A percentile compares a stretch with the other conserved stretches of the same genome.
Evolutionary conservation across 2,329 filamentous ascomycete species (phyloP).

Genomic region (Monilinia fructigena): DNA sequence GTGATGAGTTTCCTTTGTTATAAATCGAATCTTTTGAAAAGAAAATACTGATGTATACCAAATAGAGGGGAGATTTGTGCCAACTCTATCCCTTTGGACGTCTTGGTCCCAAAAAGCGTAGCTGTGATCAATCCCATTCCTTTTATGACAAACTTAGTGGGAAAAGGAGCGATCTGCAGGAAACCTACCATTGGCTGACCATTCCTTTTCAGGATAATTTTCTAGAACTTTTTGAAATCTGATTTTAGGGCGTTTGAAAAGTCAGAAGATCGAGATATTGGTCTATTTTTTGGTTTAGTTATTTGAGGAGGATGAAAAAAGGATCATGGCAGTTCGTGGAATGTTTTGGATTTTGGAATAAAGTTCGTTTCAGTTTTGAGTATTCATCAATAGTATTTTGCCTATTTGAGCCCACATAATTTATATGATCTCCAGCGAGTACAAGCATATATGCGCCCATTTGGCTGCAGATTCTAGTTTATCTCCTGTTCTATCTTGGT

Average conservation of each 20-base stretch:
- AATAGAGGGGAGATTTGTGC: neutral
- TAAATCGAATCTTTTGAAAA: neutral
- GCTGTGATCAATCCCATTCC: slow-evolving; percentile 1
- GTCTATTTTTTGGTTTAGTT: too few species aligned
- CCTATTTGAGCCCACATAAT: too few species aligned
- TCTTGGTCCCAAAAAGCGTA: neutral
- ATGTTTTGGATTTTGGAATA: too few species aligned
- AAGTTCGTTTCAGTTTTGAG: too few species aligned
- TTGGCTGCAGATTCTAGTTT: neutral
- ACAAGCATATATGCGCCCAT: neutral
- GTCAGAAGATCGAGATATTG: too few species aligned
- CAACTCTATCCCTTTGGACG: neutral
- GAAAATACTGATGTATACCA: neutral
- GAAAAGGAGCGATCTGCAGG: slow-evolving; percentile 4
- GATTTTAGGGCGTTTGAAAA: too few species aligned
- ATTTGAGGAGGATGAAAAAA: too few species aligned
- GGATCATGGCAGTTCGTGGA: too few species aligned
- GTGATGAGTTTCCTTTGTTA: neutral
- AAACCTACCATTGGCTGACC: rapidly evolving
- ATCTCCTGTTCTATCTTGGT: neutral
- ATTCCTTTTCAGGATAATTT: neutral
- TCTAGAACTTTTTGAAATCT: too few species aligned
- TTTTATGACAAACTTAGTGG: neutral
- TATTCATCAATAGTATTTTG: too few species aligned
- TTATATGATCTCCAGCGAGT: neutral